Evolutionary conservation across 208 protist species (phyloP), one percentile per base, ranked within the genome.

Genomic region (Trypanosoma mega): DNA sequence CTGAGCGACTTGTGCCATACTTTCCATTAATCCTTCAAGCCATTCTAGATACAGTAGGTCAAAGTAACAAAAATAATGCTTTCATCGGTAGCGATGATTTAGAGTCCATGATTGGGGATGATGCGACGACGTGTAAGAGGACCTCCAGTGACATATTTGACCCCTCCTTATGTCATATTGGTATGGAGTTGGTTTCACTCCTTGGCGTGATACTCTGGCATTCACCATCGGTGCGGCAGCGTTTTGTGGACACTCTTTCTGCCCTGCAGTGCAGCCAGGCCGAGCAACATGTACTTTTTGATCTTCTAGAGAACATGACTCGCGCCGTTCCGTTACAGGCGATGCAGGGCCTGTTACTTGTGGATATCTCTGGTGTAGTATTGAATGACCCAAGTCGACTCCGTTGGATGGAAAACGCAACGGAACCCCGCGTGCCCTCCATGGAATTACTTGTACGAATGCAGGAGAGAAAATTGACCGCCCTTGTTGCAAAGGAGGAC

Each of bases 201-300:
- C 26, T 65, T n/a, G 59, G 23, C 12, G 20, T 56, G 37, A n/a
- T 48, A 27, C n/a, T 65, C 36, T 65, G 46, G 46, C 18, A 65
- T n/a, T 54, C 59, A 20, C 48, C 59, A 31, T 0, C 11, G 21
- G 34, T 65, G 33, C 46, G 59, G 14, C 33, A 48, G 16, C 23
- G 18, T 12, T 53, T 53, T 30, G 7, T 48, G 16, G 26, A 33
- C 12, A 45, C 39, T 9, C 24, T 53, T 26, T 16, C n/a, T 30
- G 18, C 36, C 6, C 36, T 65, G 33, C 48, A 56, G 14, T 56
- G 33, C 26, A 65, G 47, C 12, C 24, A 20, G 5, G 34, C 34
- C 20, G 33, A 65, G 23, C 23, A n/a, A 5, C 11, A 43, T 5
- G 12, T 45, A 6, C n/a, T 65, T 7, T 56, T 65, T 18, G 34